Evolutionary conservation across 2,329 filamentous ascomycete genomes (phyloP), one percentile per base, ranked within the genome.

Genomic region (Colletotrichum lindemuthianum): DNA sequence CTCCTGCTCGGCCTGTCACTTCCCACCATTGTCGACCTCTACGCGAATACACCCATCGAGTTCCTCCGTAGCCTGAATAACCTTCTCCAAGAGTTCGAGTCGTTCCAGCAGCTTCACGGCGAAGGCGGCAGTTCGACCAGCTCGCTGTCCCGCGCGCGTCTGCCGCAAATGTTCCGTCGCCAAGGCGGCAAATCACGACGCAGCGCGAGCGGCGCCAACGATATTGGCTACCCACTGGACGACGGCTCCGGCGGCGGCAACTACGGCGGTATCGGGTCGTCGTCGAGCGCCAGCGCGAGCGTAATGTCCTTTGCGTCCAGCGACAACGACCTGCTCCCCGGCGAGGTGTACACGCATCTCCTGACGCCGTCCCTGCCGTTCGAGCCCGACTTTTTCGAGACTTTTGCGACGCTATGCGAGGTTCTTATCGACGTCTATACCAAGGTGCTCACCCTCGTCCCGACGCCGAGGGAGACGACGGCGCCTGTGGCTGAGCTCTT

Each of bases 351-450:
- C 76, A 88, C 89, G 0, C 90, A 95, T 75, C 84, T 99, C 2
- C 84, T 97, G 16, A 98, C 95, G n/a, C 96, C 96, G 0, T 90
- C 89, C 13, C 80, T 99, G 51, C 96, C 96, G 0, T 99, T 99
- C 73, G 94, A 98, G 69, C 96, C 96, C 0, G 96, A 99, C 77
- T 99, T 97, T 73, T 96, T 95, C 76, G 93, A 96, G 79, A 97
- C 94, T 0, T 98, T 98, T 79, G 91, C 93, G 12, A 97, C 96
- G 11, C 84, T 99, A 7, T 98, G 96, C 79, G 96, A 99, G 74
- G 92, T 97, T 3, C 81, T 99, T 66, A 96, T 97, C 71, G 96
- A 98, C 76, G 92, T 90, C 72, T 99, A 99, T 78, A 88, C 89
- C 40, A 88, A 89, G 59, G 87, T 99, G 34, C 81, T 96, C 71